phyloP scores from a whole-genome alignment of 306 rosid genomes.

The Purshia tridentata region DNA sequence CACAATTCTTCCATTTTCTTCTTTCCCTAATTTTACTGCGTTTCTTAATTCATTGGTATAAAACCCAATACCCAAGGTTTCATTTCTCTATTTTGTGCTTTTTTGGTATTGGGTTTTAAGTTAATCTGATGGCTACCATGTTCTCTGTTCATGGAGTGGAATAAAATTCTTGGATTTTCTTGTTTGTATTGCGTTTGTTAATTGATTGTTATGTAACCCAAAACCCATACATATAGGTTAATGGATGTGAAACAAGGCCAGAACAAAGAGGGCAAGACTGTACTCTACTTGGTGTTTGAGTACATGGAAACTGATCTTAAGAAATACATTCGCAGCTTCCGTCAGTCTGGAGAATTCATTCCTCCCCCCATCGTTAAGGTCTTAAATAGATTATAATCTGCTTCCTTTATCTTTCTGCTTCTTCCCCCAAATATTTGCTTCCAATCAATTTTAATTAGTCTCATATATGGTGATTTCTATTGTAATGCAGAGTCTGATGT shows the following conservation, averaged over 20 bases:
- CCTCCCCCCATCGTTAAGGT: constrained; percentile 59
- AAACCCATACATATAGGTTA: constrained; percentile 38
- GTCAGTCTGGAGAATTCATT: constrained; percentile 55
- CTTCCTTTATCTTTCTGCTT: neutral
- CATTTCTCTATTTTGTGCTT: neutral
- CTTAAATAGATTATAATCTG: neutral
- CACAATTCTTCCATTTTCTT: neutral
- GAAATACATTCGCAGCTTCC: constrained; percentile 69
- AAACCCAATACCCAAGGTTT: neutral
- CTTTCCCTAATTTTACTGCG: no score
- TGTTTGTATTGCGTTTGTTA: neutral
- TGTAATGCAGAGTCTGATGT: constrained; percentile 68
- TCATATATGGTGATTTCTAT: neutral
- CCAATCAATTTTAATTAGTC: neutral
- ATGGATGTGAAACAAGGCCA: constrained; percentile 91
- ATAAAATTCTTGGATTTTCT: neutral
- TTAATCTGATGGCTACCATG: neutral
- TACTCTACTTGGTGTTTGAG: constrained; percentile 86
- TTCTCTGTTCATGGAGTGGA: neutral
- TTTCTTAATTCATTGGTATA: no score
- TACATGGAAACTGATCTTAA: constrained; percentile 92
- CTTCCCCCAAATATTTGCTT: neutral
- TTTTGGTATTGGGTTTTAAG: neutral
- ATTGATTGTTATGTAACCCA: neutral
- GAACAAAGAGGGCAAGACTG: constrained; percentile 89